phyloP scores from a whole-genome alignment of 2,329 filamentous ascomycete genomes.

The Diplodia scrobiculata region DNA sequence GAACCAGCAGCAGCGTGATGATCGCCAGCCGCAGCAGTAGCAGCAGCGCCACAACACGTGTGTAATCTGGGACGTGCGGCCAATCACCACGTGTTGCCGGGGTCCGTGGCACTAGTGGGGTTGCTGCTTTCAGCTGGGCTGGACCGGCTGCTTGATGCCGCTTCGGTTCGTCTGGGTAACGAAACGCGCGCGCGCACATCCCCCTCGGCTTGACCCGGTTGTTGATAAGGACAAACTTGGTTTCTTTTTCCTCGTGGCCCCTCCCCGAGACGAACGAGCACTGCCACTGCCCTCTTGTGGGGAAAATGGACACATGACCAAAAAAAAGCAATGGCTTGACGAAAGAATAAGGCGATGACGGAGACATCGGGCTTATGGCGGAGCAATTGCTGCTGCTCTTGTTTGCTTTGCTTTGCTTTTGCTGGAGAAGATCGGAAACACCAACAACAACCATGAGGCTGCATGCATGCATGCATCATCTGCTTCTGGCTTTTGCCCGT shows the following conservation, averaged over 20 bases:
- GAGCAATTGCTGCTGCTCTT: not conserved
- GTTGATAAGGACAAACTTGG: too few species aligned
- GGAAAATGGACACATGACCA: not conserved
- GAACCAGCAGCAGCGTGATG: not conserved
- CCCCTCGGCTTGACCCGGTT: too few species aligned
- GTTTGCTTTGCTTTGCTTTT: not conserved
- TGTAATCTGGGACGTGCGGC: not conserved
- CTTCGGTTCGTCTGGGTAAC: too few species aligned
- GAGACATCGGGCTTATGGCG: slow-evolving; percentile 15
- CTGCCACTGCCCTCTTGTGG: not conserved
- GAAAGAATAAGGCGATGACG: not conserved
- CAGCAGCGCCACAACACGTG: not conserved
- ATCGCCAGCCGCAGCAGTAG: not conserved
- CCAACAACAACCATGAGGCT: not conserved
- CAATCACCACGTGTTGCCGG: not conserved
- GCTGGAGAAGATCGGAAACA: too few species aligned
- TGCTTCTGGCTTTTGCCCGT: too few species aligned
- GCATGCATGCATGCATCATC: not conserved
- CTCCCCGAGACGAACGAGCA: too few species aligned
- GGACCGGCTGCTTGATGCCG: too few species aligned
- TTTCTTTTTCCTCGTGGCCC: too few species aligned
- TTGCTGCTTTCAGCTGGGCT: not conserved
- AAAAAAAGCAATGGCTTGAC: not conserved
- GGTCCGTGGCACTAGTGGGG: not conserved
- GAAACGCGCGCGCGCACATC: too few species aligned